These are phyloP conservation scores for Colletotrichum paranaense DNA, from an alignment of 2,329 filamentous ascomycete genomes.

Conservation along the genomic window DNA sequence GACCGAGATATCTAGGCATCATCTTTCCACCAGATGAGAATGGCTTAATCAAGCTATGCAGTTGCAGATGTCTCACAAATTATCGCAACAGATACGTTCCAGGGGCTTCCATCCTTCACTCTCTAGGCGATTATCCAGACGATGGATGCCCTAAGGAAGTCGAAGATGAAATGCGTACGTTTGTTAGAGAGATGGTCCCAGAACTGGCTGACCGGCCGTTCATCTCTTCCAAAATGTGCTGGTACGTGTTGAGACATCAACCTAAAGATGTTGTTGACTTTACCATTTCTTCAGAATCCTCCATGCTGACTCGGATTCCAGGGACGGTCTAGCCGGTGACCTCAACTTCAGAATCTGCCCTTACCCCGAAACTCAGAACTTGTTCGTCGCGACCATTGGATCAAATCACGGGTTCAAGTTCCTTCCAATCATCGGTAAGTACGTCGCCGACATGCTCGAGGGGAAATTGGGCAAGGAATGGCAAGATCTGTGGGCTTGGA, in stretches of 20 bases:
- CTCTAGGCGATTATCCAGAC: conserved; percentile 40
- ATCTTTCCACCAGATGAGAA: conserved; percentile 65
- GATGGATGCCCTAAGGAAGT: conserved; percentile 60
- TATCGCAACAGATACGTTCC: conserved; percentile 46
- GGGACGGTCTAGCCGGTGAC: conserved; percentile 45
- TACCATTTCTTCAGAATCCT: neutral
- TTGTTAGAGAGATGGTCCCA: conserved; percentile 61
- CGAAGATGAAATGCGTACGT: conserved; percentile 61
- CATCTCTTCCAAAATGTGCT: conserved; percentile 61
- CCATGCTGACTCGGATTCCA: conserved; percentile 1
- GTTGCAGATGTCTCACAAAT: conserved; percentile 63
- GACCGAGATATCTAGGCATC: conserved; percentile 46
- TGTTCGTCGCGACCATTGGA: conserved; percentile 63
- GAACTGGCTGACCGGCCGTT: conserved; percentile 61
- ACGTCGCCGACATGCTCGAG: conserved; percentile 58
- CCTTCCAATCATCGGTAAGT: conserved; percentile 63
- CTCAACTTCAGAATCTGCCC: conserved; percentile 41
- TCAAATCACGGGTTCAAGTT: conserved; percentile 66
- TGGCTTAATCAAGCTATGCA: conserved; percentile 63
- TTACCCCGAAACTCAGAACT: conserved; percentile 40
- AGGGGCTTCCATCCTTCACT: conserved; percentile 37
- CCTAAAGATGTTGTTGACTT: neutral
- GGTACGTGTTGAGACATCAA: conserved; percentile 53
- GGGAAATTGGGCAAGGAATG: conserved; percentile 54
- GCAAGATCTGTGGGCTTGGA: conserved; percentile 50